These are phyloP conservation scores for Macrotyloma uniflorum DNA, from an alignment of 306 rosid genomes.

Conservation along the genomic window DNA sequence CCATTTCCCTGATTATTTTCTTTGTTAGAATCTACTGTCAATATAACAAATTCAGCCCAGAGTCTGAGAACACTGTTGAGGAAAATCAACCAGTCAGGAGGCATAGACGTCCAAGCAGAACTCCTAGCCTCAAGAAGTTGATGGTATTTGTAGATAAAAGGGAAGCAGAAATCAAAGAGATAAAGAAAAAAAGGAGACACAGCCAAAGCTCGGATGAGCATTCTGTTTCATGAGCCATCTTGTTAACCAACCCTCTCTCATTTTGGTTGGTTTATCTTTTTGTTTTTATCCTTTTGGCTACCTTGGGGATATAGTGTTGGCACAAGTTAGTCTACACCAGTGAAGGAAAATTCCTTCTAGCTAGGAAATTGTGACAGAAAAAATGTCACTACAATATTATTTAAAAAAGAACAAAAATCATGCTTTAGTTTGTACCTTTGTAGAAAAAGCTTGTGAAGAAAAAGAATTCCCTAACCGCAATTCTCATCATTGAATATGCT, in stretches of 20 bases:
- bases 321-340: constrained; percentile 5
- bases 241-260: constrained; percentile 3
- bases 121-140: constrained; percentile 56
- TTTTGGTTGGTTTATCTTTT: constrained; percentile 30
- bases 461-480: not conserved
- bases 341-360: constrained; percentile 3
- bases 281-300: constrained; percentile 13
- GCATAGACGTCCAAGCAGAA: constrained; percentile 34
- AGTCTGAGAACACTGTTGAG: constrained; percentile 39
- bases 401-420: not conserved
- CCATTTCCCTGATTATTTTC: constrained; percentile 57
- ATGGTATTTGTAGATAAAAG: constrained; percentile 66
- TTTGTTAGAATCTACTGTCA: constrained; percentile 56
- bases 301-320: constrained; percentile 13
- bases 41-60: constrained; percentile 53
- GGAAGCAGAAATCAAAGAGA: constrained; percentile 67
- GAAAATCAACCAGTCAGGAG: constrained; percentile 43
- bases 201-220: constrained; percentile 32
- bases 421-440: constrained; percentile 14
- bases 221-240: constrained; percentile 36
- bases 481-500: not conserved
- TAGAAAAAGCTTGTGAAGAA: not conserved
- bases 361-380: constrained; percentile 22
- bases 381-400: constrained; percentile 12
- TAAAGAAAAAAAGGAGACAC: constrained; percentile 39